Percentiles rank a stretch among this genome's conserved stretches.
Evolutionary conservation across 1,139 yeast genomes (phyloP).

Genomic region (Pichia sp.): DNA sequence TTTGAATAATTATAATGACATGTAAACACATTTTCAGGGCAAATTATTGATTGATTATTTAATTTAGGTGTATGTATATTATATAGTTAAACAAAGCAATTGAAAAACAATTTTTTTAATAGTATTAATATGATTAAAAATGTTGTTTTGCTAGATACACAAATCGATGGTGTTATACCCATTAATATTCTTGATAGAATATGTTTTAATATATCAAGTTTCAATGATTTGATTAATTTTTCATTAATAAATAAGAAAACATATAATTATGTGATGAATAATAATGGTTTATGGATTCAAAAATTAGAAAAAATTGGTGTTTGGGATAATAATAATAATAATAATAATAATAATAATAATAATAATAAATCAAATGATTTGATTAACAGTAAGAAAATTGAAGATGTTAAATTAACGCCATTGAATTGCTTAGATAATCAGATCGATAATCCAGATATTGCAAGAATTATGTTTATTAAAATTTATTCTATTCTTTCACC

Average conservation of each 20-base stretch:
- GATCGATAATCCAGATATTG: slow-evolving; percentile 37
- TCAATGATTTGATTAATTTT: slow-evolving; percentile 31
- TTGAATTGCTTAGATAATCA: slow-evolving; percentile 25
- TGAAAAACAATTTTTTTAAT: no score
- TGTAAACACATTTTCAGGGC: no score
- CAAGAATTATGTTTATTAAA: slow-evolving; percentile 39
- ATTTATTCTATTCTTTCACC: slow-evolving; percentile 40
- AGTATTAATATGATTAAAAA: background rate
- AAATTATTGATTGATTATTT: no score
- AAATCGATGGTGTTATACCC: slow-evolving; percentile 6
- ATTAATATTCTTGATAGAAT: slow-evolving; percentile 18
- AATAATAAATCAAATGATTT: background rate
- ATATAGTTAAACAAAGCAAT: no score
- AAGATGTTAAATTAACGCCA: slow-evolving; percentile 20
- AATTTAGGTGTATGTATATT: no score
- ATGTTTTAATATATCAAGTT: slow-evolving; percentile 14
- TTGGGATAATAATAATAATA: slow-evolving; percentile 34
- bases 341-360: background rate
- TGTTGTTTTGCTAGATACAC: background rate
- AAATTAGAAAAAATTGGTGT: slow-evolving; percentile 44
- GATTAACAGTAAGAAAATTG: slow-evolving; percentile 20
- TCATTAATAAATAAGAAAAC: slow-evolving; percentile 32
- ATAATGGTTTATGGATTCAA: slow-evolving; percentile 43
- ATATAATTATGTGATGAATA: slow-evolving; percentile 29
- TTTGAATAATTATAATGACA: no score